Conservation (phyloP, 192 early-diverging fungal genomes). For the Haplosporangium gracile region DNA sequence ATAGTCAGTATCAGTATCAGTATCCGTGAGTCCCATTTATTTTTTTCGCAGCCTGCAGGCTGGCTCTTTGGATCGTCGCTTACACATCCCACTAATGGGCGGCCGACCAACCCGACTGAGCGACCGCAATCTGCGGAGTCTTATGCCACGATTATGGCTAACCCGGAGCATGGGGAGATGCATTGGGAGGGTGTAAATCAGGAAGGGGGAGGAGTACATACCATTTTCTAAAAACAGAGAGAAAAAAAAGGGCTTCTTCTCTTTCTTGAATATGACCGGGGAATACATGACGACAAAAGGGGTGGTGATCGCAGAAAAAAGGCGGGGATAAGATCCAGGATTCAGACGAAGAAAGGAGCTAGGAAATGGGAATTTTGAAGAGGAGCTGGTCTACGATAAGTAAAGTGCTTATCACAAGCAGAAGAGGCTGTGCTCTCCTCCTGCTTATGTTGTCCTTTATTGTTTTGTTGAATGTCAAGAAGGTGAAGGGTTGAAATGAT, state of each 20-base stretch:
- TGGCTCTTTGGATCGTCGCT: background rate
- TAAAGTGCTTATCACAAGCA: too few species aligned
- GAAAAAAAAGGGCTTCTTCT: background rate
- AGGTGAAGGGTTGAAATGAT: background rate
- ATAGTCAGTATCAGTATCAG: background rate
- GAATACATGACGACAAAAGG: background rate
- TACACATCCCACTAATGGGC: background rate
- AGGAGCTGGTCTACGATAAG: too few species aligned
- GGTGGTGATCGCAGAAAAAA: background rate
- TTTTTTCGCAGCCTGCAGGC: background rate
- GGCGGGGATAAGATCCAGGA: background rate
- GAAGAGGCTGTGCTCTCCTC: too few species aligned
- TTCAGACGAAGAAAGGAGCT: too few species aligned
- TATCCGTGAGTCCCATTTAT: background rate
- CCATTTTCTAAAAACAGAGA: background rate
- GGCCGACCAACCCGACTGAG: background rate
- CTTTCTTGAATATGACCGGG: background rate
- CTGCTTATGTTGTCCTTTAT: background rate
- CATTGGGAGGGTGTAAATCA: too few species aligned
- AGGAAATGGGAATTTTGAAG: too few species aligned
- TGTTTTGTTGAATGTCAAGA: background rate
- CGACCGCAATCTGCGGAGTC: background rate
- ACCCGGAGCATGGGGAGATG: background rate
- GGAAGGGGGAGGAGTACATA: too few species aligned
- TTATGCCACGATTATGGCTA: background rate